A percentile compares a stretch with the other conserved stretches of the same genome.
Evolutionary conservation across 345 rosid species (phyloP).

Genomic region (Camelina laxa): DNA sequence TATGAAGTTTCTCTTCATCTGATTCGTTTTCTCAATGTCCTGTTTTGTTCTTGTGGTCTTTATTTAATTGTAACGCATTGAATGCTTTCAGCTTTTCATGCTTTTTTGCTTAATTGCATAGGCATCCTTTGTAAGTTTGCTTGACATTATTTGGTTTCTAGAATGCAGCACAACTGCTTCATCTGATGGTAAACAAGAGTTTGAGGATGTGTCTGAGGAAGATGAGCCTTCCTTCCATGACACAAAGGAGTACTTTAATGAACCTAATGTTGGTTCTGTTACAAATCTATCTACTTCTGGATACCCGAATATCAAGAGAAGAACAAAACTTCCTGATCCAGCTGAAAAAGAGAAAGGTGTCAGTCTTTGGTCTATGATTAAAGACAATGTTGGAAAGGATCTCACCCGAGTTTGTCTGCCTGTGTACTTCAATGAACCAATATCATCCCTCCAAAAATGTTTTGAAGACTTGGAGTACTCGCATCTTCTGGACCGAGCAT

Average conservation of each 20-base stretch:
- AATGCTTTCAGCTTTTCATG: slow-evolving; percentile 6
- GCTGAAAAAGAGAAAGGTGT: slow-evolving; percentile 96
- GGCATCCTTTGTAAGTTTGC: slow-evolving; percentile 26
- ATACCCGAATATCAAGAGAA: slow-evolving; percentile 58
- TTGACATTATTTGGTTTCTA: slow-evolving; percentile 53
- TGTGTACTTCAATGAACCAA: slow-evolving; percentile 95
- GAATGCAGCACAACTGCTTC: slow-evolving; percentile 98
- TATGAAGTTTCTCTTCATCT: background rate
- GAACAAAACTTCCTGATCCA: slow-evolving; percentile 89
- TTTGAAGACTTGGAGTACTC: slow-evolving; percentile 98
- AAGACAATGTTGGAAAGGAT: slow-evolving; percentile 99
- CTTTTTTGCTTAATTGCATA: background rate
- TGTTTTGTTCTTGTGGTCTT: background rate
- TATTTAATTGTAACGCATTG: background rate
- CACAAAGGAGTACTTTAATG: slow-evolving; percentile 68
- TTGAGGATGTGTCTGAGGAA: slow-evolving; percentile 85
- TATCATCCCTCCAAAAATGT: slow-evolving; percentile 97
- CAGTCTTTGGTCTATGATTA: slow-evolving; percentile 99
- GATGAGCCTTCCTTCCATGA: slow-evolving; percentile 80
- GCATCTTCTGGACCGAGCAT: slow-evolving; percentile 85
- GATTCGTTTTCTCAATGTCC: background rate
- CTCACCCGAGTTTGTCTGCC: slow-evolving; percentile 96
- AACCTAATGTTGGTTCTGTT: slow-evolving; percentile 50
- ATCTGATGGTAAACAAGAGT: slow-evolving; percentile 92
- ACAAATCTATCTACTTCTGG: slow-evolving; percentile 43